A percentile compares a stretch with the other conserved stretches of the same genome.
These are phyloP conservation scores for Panellus pusillus DNA, from an alignment of 768 basidiomycete genomes.

Conservation along the genomic window DNA sequence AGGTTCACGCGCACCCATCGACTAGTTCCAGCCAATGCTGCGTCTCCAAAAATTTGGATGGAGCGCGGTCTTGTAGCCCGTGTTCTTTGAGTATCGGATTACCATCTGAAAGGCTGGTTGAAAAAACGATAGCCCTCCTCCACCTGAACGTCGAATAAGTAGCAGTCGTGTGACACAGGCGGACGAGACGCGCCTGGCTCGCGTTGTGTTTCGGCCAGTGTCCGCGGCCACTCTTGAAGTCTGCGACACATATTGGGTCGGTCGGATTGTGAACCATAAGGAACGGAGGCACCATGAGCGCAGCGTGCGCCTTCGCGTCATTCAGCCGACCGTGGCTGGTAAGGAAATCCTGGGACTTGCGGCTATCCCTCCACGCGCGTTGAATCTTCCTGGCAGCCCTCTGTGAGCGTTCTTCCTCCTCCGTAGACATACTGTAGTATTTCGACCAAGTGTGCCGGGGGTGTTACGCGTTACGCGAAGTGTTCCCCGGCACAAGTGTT, in stretches of 20 bases:
- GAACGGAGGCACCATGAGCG: conserved; percentile 32
- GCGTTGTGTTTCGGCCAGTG: conserved; percentile 45
- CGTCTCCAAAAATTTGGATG: conserved; percentile 51
- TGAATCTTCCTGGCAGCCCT: conserved; percentile 41
- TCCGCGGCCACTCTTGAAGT: conserved; percentile 42
- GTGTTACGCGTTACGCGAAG: no score
- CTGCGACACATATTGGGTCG: conserved; percentile 23
- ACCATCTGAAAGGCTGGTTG: conserved; percentile 42
- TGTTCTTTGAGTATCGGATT: conserved; percentile 36
- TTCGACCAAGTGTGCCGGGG: no score
- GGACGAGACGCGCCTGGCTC: conserved; percentile 29
- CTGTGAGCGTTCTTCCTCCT: conserved; percentile 6
- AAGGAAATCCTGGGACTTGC: conserved; percentile 28
- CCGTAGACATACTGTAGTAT: conserved; percentile 4
- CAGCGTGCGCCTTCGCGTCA: conserved; percentile 39
- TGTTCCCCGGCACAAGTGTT: no score
- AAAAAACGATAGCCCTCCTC: conserved; percentile 45
- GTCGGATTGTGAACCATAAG: neutral
- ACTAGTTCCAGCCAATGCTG: conserved; percentile 68
- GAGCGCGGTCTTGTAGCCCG: conserved; percentile 32
- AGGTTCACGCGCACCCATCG: conserved; percentile 43
- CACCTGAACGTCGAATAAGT: conserved; percentile 26
- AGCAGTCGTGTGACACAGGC: neutral
- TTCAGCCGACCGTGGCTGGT: conserved; percentile 34
- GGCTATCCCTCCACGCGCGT: conserved; percentile 35